phyloP scores from a whole-genome alignment of 1,284 basidiomycete species.

The Phaffia rhodozyma region DNA sequence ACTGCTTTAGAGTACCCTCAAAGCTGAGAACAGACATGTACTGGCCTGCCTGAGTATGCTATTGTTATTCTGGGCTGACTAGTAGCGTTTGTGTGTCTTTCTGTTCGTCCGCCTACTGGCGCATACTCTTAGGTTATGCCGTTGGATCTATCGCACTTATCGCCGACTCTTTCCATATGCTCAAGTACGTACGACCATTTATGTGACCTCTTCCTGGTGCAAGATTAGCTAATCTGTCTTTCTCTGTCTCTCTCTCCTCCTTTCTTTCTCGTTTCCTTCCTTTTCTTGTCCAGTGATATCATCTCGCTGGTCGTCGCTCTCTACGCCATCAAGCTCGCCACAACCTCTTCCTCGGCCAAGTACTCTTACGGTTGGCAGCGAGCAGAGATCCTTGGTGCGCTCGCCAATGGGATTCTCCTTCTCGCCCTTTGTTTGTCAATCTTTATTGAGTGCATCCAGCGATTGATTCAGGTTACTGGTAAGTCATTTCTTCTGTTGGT shows the following conservation, averaged over 20 bases:
- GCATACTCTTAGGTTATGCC: slow-evolving; percentile 58
- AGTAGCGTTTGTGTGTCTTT: background rate
- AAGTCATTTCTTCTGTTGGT: slow-evolving; percentile 22
- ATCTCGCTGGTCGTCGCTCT: slow-evolving; percentile 89
- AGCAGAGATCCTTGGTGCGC: slow-evolving; percentile 91
- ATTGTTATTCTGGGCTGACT: too few relatives aligned
- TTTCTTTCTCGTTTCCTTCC: slow-evolving; percentile 19
- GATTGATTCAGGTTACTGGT: slow-evolving; percentile 78
- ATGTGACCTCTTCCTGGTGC: background rate
- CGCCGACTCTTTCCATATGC: slow-evolving; percentile 97
- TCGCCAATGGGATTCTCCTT: slow-evolving; percentile 94
- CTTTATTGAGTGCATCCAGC: slow-evolving; percentile 78
- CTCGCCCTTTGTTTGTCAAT: slow-evolving; percentile 94
- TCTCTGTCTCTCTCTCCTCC: slow-evolving; percentile 10
- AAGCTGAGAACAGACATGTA: too few relatives aligned
- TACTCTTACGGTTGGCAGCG: slow-evolving; percentile 66
- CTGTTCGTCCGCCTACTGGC: slow-evolving; percentile 21
- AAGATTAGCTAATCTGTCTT: background rate
- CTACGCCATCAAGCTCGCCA: slow-evolving; percentile 80
- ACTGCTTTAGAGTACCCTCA: too few relatives aligned
- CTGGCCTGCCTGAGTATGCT: too few relatives aligned
- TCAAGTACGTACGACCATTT: slow-evolving; percentile 51
- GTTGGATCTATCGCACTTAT: slow-evolving; percentile 90
- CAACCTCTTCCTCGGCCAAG: slow-evolving; percentile 27
- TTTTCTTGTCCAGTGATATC: slow-evolving; percentile 56